Evolutionary conservation across 495 filamentous ascomycete species (phyloP), one percentile per base, ranked within the genome.

Genomic region (Astrothelium macrocarpum): DNA sequence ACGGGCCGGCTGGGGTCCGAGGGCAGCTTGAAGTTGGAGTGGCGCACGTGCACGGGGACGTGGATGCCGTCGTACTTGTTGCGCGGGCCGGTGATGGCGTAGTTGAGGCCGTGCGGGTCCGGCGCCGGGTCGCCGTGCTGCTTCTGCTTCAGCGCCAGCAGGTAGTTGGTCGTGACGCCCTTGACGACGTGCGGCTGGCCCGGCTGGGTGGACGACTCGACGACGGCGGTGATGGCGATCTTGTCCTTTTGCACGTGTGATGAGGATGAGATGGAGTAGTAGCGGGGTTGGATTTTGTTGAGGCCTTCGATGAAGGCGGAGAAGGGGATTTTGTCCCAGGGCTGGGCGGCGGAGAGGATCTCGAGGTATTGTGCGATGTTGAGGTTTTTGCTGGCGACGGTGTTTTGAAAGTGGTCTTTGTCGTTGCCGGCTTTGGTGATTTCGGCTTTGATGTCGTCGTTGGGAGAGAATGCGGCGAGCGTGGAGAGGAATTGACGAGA

Each of bases 201-300:
- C 29, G 91, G 88, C 63, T 93, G 81, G 42, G 82, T 75, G 66
- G 89, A 79, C 43, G 87, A 87, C 75, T 96, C 95, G 63, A 99
- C 94, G 39, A 97, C 90, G 62, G 93, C 93, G 2, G 94, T 99
- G 68, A 99, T 87, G 65, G 94, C 88, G 66, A 97, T 89, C 78
- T 90, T 87, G 73, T 95, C 86, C 75, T 94, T 92, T 65, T 99
- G 92, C 43, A 95, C 94, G 11, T 90, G 74, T 26, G 94, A 97
- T 0, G 93, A 97, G 0, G 95, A 97, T 26, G 94, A 99, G 74
- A 99, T 99, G 28, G 95, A 97, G 80, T 99, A 99, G 81, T 97
- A 99, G 32, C 94, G 90, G 10, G 95, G 92, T 72, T 97, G 94
- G 53, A 99, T 84, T 79, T 95, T 96, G 77, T 88, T 88, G 61